Conservation (phyloP, 2,329 filamentous ascomycete genomes). For the Coniochaeta sp. region DNA sequence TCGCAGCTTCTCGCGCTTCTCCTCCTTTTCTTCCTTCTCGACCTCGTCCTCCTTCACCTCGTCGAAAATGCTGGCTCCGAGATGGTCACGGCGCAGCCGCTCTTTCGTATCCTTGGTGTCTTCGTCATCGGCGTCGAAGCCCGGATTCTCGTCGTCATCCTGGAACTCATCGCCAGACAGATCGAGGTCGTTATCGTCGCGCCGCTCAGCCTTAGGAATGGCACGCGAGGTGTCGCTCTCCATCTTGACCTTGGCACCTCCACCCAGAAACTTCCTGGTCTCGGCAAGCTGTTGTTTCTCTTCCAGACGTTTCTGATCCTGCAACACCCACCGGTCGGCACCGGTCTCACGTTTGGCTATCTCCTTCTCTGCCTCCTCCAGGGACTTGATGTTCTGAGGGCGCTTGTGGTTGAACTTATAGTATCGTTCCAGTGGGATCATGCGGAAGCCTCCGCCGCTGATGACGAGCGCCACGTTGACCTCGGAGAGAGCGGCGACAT, state of each 20-base stretch:
- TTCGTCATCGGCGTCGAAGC: conserved; percentile 74
- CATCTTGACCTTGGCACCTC: conserved; percentile 54
- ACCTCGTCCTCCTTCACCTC: conserved; percentile 62
- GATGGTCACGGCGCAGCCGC: conserved; percentile 69
- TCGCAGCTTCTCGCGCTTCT: conserved; percentile 60
- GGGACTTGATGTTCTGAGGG: conserved; percentile 66
- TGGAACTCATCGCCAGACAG: conserved; percentile 70
- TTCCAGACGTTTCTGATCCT: conserved; percentile 52
- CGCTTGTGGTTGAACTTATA: conserved; percentile 82
- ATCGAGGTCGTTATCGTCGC: conserved; percentile 64
- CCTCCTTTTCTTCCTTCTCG: conserved; percentile 65
- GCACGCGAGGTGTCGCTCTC: conserved; percentile 59
- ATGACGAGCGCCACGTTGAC: conserved; percentile 75
- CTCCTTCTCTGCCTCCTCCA: conserved; percentile 77
- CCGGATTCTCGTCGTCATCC: conserved; percentile 75
- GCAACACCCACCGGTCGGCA: conserved; percentile 74
- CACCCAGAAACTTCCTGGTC: conserved; percentile 42
- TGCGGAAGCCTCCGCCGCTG: conserved; percentile 60
- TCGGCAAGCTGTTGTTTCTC: conserved; percentile 54
- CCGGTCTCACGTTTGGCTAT: conserved; percentile 68
- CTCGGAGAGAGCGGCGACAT: conserved; percentile 82
- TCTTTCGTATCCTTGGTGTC: conserved; percentile 66
- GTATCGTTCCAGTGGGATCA: conserved; percentile 93
- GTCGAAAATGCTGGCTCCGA: conserved; percentile 80
- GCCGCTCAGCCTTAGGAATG: conserved; percentile 54